Percentiles rank a stretch among this genome's conserved stretches.
phyloP scores from a whole-genome alignment of 257 asterid species.

The Petunia axillaris region DNA sequence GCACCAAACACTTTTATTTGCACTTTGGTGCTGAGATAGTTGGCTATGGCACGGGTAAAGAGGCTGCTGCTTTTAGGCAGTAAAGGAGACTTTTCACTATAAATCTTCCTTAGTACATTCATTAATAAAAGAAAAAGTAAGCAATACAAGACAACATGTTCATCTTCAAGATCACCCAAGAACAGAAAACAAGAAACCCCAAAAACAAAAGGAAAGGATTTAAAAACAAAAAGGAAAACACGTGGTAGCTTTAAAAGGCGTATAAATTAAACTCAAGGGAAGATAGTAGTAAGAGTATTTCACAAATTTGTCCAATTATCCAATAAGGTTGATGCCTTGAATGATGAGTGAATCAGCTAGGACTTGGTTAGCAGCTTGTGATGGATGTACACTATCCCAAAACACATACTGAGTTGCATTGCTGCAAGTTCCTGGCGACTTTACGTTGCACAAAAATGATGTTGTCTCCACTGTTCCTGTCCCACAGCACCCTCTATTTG shows the following conservation, averaged over 20 bases:
- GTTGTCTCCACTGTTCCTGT: constrained; percentile 89
- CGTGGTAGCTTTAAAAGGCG: background rate
- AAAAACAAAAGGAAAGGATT: background rate
- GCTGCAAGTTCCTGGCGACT: constrained; percentile 73
- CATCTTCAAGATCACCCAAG: background rate
- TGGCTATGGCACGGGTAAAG: too few species aligned
- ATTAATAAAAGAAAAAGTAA: background rate
- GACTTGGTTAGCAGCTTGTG: constrained; percentile 80
- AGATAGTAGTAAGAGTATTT: background rate
- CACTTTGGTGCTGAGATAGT: too few species aligned
- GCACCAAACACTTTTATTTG: too few species aligned
- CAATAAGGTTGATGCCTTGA: constrained; percentile 71
- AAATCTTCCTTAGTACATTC: background rate
- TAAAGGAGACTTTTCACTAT: background rate
- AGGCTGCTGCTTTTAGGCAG: too few species aligned
- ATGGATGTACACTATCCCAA: constrained; percentile 97
- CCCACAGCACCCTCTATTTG: constrained; percentile 83
- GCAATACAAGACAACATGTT: background rate
- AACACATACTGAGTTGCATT: constrained; percentile 81
- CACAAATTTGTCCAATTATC: constrained; percentile 32
- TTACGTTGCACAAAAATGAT: constrained; percentile 67
- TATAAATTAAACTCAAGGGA: background rate
- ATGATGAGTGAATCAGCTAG: constrained; percentile 67
- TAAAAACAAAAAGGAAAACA: background rate
- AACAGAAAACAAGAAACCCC: background rate